Conservation (phyloP, 768 basidiomycete species). For the Lentinula aciculospora region DNA sequence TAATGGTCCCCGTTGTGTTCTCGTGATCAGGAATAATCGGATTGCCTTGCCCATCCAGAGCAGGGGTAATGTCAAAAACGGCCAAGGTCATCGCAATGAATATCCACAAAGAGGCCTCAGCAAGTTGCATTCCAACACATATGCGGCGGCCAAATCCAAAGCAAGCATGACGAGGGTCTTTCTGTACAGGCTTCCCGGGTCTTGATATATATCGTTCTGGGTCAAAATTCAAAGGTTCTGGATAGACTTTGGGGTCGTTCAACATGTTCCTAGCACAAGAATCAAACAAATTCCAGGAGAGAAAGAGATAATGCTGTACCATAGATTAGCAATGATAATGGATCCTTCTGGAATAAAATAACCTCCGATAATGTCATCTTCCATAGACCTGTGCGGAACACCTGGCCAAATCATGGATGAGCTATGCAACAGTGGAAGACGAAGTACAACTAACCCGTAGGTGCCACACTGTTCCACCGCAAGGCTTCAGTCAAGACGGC, state of each 20-base stretch:
- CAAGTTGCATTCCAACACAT: conserved; percentile 19
- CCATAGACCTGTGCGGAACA: conserved; percentile 34
- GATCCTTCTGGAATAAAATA: conserved; percentile 39
- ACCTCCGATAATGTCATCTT: conserved; percentile 38
- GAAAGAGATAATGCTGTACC: conserved; percentile 12
- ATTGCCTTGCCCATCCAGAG: conserved; percentile 12
- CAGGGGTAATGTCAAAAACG: conserved; percentile 32
- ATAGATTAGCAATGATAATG: conserved; percentile 28
- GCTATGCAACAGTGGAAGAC: background rate
- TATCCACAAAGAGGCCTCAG: conserved; percentile 38
- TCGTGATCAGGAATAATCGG: conserved; percentile 10
- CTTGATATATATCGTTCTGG: conserved; percentile 41
- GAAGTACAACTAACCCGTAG: conserved; percentile 25
- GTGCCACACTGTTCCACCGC: conserved; percentile 43
- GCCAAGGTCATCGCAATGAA: conserved; percentile 34
- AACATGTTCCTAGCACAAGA: conserved; percentile 27
- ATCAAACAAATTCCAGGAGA: background rate
- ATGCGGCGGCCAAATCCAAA: conserved; percentile 53
- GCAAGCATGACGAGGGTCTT: conserved; percentile 36
- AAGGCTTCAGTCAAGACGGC: conserved; percentile 41
- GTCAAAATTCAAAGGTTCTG: conserved; percentile 38
- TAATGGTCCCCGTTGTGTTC: conserved; percentile 10
- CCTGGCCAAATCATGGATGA: conserved; percentile 17
- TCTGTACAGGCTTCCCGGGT: conserved; percentile 25
- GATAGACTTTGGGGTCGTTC: conserved; percentile 35